These are phyloP conservation scores for Avicennia marina DNA, from an alignment of 257 asterid species.

Conservation along the genomic window DNA sequence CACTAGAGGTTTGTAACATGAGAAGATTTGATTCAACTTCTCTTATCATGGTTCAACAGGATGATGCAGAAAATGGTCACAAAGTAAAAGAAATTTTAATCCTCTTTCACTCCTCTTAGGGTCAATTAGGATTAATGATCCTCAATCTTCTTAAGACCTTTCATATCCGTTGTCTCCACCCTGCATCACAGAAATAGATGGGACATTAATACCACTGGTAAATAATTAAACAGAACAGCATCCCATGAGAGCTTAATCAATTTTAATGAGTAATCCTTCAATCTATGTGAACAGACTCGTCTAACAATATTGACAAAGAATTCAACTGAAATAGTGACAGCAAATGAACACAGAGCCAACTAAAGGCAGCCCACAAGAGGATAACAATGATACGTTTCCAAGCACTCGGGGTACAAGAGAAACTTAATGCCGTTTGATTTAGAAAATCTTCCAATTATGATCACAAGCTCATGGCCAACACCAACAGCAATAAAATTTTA, in stretches of 20 bases:
- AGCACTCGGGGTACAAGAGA: not conserved
- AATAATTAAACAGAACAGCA: not conserved
- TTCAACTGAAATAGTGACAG: not conserved
- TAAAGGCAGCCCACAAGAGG: not conserved
- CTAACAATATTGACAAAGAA: not conserved
- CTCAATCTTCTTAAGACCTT: conserved; percentile 86
- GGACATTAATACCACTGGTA: not conserved
- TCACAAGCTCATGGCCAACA: not conserved
- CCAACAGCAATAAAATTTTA: too few species aligned
- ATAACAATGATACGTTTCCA: not conserved
- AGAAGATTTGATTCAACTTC: not conserved
- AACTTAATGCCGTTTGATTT: not conserved
- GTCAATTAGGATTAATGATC: conserved; percentile 46
- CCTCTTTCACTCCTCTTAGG: conserved; percentile 11
- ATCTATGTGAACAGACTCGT: not conserved
- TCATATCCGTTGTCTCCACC: conserved; percentile 97
- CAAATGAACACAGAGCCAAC: not conserved
- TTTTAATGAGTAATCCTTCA: not conserved
- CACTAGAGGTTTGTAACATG: conserved; percentile 4
- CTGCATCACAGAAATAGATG: conserved; percentile 32
- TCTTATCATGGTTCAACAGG: not conserved
- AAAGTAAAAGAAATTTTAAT: not conserved
- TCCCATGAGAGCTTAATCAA: not conserved
- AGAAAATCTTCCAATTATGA: too few species aligned
- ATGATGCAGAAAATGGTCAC: conserved; percentile 11